A percentile compares a stretch with the other conserved stretches of the same genome.
phyloP scores from a whole-genome alignment of 768 basidiomycete genomes.

The Leccinum subgranulosum region DNA sequence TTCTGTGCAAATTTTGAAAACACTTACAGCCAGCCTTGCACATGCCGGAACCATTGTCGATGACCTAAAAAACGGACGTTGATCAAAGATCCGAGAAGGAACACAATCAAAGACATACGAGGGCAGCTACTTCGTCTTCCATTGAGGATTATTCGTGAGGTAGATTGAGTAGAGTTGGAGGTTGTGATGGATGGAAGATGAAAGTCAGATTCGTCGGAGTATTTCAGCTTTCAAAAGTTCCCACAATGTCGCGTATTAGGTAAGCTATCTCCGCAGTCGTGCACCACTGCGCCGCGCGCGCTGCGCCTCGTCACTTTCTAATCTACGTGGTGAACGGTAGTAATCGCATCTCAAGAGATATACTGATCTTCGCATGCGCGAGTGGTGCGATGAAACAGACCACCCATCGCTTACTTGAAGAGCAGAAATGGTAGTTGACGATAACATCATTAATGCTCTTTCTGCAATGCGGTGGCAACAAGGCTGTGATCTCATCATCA shows the following conservation, averaged over 20 bases:
- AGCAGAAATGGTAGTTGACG: too few relatives aligned
- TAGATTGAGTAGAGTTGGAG: slow-evolving; percentile 18
- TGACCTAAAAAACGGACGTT: slow-evolving; percentile 49
- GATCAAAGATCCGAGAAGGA: slow-evolving; percentile 1
- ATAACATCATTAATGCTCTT: neutral
- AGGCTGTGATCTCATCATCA: neutral
- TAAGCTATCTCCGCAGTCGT: neutral
- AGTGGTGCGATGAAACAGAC: too few relatives aligned
- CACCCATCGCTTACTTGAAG: too few relatives aligned
- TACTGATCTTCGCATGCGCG: too few relatives aligned
- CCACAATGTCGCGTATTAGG: slow-evolving; percentile 4
- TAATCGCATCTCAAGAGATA: too few relatives aligned
- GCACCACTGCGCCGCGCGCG: too few relatives aligned
- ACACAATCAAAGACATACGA: slow-evolving; percentile 31
- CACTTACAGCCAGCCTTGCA: slow-evolving; percentile 98
- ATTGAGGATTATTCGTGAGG: slow-evolving; percentile 35
- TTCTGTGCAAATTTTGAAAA: slow-evolving; percentile 7
- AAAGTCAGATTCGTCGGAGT: slow-evolving; percentile 23
- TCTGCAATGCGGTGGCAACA: too few relatives aligned
- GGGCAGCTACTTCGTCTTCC: slow-evolving; percentile 66
- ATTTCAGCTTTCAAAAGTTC: slow-evolving; percentile 23
- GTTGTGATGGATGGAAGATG: slow-evolving; percentile 18
- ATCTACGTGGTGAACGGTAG: too few relatives aligned
- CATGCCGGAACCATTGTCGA: slow-evolving; percentile 97
- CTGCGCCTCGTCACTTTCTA: too few relatives aligned